Evolutionary conservation across 441 rosid species (phyloP).

Genomic region (Hypseocharis bilobata): DNA sequence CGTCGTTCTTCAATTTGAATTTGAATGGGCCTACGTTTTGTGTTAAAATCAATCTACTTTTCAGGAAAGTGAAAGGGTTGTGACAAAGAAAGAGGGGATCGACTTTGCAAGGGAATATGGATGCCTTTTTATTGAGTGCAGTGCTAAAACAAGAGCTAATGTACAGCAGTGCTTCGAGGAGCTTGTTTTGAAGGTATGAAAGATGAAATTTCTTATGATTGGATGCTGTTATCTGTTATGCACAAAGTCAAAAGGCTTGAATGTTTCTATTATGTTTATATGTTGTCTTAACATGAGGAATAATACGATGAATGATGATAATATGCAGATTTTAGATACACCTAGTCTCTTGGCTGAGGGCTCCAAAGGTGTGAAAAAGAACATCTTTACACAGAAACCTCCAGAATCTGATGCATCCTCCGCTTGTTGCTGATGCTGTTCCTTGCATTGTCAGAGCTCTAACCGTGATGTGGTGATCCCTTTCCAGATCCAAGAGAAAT

Average conservation of each 20-base stretch:
- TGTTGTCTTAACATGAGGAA: not conserved
- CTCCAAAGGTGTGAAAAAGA: conserved; percentile 64
- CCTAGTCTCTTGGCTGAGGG: conserved; percentile 77
- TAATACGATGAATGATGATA: not conserved
- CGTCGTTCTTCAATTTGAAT: no score
- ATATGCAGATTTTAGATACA: conserved; percentile 68
- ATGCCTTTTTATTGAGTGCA: conserved; percentile 64
- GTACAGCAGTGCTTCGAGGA: conserved; percentile 78
- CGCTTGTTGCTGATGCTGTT: conserved; percentile 55
- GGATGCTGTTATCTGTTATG: no score
- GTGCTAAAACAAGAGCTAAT: conserved; percentile 60
- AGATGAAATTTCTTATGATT: not conserved
- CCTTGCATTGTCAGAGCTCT: conserved; percentile 7
- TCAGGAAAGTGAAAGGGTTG: conserved; percentile 69
- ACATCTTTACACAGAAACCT: conserved; percentile 72
- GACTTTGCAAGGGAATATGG: conserved; percentile 62
- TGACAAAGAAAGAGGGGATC: conserved; percentile 56
- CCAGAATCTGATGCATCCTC: conserved; percentile 37
- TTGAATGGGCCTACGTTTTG: no score
- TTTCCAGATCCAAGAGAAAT: conserved; percentile 1
- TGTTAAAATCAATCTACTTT: conserved; percentile 16
- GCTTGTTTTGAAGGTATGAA: conserved; percentile 55
- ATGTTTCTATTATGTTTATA: not conserved
- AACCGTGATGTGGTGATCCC: conserved; percentile 8
- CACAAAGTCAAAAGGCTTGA: not conserved